phyloP scores from a whole-genome alignment of 257 asterid species.

The Solanum ahanhuiri region DNA sequence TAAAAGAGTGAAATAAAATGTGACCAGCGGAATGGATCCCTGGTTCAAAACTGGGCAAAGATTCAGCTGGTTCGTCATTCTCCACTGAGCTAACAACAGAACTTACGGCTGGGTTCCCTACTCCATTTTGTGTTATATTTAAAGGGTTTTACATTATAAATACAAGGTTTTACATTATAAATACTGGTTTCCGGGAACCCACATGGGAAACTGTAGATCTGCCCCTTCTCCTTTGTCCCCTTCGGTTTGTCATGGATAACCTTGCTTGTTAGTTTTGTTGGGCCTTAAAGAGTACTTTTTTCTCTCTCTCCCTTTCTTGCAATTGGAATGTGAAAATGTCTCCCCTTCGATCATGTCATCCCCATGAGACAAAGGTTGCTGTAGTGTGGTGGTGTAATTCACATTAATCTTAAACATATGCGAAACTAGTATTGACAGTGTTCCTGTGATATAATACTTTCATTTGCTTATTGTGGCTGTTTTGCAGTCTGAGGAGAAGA shows the following conservation, averaged over 20 bases:
- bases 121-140: background rate
- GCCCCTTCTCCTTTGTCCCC: background rate
- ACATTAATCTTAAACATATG: background rate
- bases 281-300: background rate
- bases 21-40: background rate
- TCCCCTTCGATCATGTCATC: background rate
- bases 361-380: background rate
- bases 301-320: background rate
- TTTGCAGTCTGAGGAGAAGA: constrained; percentile 85
- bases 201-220: background rate
- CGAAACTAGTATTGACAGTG: background rate
- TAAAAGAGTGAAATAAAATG: background rate
- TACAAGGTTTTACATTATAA: no score
- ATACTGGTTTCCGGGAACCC: background rate
- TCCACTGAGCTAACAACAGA: background rate
- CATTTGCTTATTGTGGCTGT: background rate
- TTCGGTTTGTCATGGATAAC: background rate
- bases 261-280: background rate
- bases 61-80: background rate
- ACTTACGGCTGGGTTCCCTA: background rate
- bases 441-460: background rate
- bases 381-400: background rate
- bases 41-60: background rate
- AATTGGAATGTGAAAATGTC: background rate
- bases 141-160: background rate